Conservation (phyloP, 106 monocot species). For the Iris macrosiphon region DNA sequence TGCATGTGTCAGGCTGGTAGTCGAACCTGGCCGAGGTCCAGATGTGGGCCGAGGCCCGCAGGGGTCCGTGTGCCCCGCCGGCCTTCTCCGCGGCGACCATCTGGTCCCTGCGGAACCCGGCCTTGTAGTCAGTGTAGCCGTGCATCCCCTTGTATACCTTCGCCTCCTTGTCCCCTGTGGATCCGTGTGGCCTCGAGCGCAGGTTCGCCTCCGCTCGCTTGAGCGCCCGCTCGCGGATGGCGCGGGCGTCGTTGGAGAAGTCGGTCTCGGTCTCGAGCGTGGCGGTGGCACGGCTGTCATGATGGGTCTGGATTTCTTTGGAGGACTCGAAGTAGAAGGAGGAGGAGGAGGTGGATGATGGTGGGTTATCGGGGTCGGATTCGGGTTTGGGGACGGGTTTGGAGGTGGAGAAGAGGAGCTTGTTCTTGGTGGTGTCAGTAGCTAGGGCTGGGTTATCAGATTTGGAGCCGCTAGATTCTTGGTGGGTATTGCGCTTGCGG, state of each 20-base stretch:
- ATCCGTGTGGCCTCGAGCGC: not conserved
- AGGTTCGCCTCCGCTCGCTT: slow-evolving; percentile 38
- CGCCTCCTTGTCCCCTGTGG: no score
- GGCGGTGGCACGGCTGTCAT: slow-evolving; percentile 89
- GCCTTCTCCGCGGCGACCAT: slow-evolving; percentile 93
- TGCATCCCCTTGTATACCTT: slow-evolving; percentile 88
- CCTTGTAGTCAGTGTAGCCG: slow-evolving; percentile 93
- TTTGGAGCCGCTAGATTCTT: not conserved
- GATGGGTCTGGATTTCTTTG: slow-evolving; percentile 71
- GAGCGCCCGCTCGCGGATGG: slow-evolving; percentile 76
- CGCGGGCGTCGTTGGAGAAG: slow-evolving; percentile 74
- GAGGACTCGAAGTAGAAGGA: slow-evolving; percentile 87
- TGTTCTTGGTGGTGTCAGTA: slow-evolving; percentile 29
- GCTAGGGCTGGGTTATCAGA: not conserved
- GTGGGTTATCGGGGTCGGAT: slow-evolving; percentile 3
- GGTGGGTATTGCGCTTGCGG: not conserved
- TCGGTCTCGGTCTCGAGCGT: slow-evolving; percentile 90
- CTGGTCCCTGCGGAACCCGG: slow-evolving; percentile 88
- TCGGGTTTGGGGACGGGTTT: slow-evolving; percentile 9
- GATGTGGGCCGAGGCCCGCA: slow-evolving; percentile 85
- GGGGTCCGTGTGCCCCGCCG: slow-evolving; percentile 85
- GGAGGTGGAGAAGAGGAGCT: slow-evolving; percentile 49
- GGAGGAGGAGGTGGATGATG: no score
- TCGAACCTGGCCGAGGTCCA: slow-evolving; percentile 79
- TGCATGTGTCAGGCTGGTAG: slow-evolving; percentile 97